Conservation (phyloP, 768 basidiomycete genomes). For the Kwoniella mangroviensis region DNA sequence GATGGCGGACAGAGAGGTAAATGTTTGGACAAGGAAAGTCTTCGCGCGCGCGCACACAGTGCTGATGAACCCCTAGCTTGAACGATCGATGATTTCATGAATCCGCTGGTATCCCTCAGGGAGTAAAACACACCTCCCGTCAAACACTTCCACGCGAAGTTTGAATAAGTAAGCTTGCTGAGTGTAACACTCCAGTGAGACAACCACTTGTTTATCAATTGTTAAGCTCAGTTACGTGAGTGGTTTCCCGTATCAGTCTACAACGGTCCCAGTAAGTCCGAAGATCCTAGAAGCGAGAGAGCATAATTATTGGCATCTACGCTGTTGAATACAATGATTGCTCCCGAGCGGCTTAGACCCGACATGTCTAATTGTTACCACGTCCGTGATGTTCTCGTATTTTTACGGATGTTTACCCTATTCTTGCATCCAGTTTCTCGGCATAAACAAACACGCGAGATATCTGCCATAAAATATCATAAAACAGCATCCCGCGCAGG, state of each 20-base stretch:
- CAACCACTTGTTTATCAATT: neutral
- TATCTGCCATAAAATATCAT: neutral
- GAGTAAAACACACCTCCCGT: too few species aligned
- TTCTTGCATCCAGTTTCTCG: neutral
- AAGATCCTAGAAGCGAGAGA: too few species aligned
- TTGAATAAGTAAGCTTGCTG: neutral
- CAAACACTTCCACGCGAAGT: neutral
- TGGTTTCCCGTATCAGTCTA: too few species aligned
- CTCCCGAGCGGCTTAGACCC: constrained; percentile 9
- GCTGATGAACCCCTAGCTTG: too few species aligned
- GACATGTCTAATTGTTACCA: neutral
- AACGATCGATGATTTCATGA: too few species aligned
- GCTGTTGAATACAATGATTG: neutral
- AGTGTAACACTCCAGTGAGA: neutral
- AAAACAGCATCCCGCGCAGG: neutral
- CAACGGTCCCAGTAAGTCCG: too few species aligned
- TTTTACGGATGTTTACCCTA: neutral
- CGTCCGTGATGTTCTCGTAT: neutral
- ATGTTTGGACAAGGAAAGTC: too few species aligned
- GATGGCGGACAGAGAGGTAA: too few species aligned
- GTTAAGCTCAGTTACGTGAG: too few species aligned
- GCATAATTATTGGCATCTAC: too few species aligned
- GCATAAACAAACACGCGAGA: constrained; percentile 5
- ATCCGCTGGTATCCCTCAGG: too few species aligned
- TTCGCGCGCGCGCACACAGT: too few species aligned